Evolutionary conservation across 1,284 basidiomycete genomes (phyloP), one percentile per base, ranked within the genome.

Genomic region (Ganoderma multipileum): DNA sequence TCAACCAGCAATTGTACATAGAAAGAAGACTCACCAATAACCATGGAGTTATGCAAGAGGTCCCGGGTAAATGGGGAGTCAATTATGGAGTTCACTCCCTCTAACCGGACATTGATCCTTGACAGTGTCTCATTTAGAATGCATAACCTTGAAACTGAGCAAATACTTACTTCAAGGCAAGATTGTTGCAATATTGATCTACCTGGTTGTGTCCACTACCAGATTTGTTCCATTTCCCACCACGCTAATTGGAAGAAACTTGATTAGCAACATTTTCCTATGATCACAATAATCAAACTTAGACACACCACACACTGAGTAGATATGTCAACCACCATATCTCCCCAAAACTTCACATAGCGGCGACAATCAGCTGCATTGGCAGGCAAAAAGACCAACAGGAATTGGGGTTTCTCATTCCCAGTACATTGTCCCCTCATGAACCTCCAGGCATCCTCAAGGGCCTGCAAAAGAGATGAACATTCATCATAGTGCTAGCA

Each of bases 131-230:
- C 23, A 58, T 65, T 3, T 64, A 33, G 20, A 42, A 1, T 11
- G 18, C 54, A 36, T 16, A 18, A 3, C 7, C 16, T 14, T 26
- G 52, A 14, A n/a, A 9, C 11, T 28, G 7, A 41, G 38, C 26
- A 55, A 26, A 8, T 54, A 72, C 80, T 55, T 65, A 85, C 86
- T 87, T 87, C 6, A 87, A 68, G 0, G 82, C 83, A 26, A 87
- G 78, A 65, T 87, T 87, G 71, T 86, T 86, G 72, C 76, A 81
- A 65, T 86, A 87, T 59, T 86, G 85, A 58, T 83, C 79, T 11
- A 60, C 9, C 14, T 41, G 36, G 12, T 60, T 6, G 79, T 80
- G 3, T 73, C 72, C 7, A 9, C 7, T 3, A 7, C 12, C 1
- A 0, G 38, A 14, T 39, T 41, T 64, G 26, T 74, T 71, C 57